These are phyloP conservation scores for Skeletonema potamos DNA, from an alignment of 108 stramenopile genomes.

Conservation along the genomic window DNA sequence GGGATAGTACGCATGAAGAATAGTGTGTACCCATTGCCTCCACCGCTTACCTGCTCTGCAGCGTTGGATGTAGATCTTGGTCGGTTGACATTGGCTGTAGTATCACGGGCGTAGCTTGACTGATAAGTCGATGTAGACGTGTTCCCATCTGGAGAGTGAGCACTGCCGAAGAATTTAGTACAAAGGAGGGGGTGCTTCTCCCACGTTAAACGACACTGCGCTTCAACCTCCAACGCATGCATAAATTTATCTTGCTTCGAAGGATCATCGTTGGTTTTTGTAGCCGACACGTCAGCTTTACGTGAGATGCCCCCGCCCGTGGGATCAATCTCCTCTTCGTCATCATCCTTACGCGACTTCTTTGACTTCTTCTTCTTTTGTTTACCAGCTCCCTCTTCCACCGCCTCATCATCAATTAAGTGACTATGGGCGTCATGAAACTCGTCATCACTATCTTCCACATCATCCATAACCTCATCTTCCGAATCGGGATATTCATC, in stretches of 20 bases:
- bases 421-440: conserved; percentile 5
- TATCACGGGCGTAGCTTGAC: neutral
- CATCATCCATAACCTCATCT: conserved; percentile 28
- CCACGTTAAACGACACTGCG: conserved; percentile 92
- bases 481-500: conserved; percentile 34
- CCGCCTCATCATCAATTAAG: conserved; percentile 47
- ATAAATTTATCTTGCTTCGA: conserved; percentile 80
- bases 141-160: conserved; percentile 19
- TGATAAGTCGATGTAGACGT: neutral
- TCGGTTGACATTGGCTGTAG: conserved; percentile 9
- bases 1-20: conserved; percentile 91
- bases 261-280: conserved; percentile 10
- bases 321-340: conserved; percentile 16
- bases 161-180: conserved; percentile 73
- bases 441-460: conserved; percentile 34
- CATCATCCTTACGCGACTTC: conserved; percentile 31
- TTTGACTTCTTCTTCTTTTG: conserved; percentile 14
- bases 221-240: conserved; percentile 91
- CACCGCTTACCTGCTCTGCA: conserved; percentile 23
- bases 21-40: conserved; percentile 60
- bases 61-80: conserved; percentile 42
- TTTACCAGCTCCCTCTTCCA: conserved; percentile 11
- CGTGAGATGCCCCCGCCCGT: conserved; percentile 36
- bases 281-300: conserved; percentile 36
- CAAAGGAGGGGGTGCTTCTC: conserved; percentile 61